Base-by-base conservation (phyloP, 768 basidiomycete genomes). In the Phanerodontia chrysosporium region DNA sequence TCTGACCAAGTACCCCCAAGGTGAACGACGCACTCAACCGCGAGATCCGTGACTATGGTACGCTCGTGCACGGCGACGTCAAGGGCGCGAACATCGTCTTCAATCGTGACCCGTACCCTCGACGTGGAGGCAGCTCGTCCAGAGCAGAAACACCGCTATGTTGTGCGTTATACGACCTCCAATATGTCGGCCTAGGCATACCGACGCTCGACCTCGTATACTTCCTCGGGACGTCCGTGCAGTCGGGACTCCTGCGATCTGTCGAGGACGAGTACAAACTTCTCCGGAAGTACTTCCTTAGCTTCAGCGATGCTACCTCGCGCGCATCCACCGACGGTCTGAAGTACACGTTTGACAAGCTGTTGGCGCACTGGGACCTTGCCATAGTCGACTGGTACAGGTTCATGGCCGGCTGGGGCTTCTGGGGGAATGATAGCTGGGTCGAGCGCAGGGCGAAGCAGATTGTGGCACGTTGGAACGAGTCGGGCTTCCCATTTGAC, bases 361-460 rank as follows among this genome's bases (percentile, higher is more conserved):
- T 64, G 30, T 56, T 49, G 55, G 22, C 22, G n/a, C 59, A 64
- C 28, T 64, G 62, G 62, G 62, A 64, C 29, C 57, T 64, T 12
- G 42, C 62, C 27, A 51, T 64, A 44, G 62, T 64, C 28, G 62
- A 64, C 49, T 64, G 62, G 62, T 64, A 51, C 32, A 46, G 62
- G 3, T 64, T 64, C 42, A 64, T 64, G 62, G 62, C 59, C 6
- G 62, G 62, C 13, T 64, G 60, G 62, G 62, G 62, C 10, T 64
- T 60, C 53, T 64, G 62, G 62, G 62, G 62, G 2, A 64, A 64
- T 32, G 62, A 64, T 32, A 18, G 32, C 4, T 64, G 62, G 62
- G 52, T 58, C 5, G 32, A 48, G 49, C 48, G 55, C 6, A 22
- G 62, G 27, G 62, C 60, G n/a, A 51, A 49, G n/a, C 59, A 55